Base-by-base conservation (phyloP, 345 rosid species). In the Eucalyptus sp. region DNA sequence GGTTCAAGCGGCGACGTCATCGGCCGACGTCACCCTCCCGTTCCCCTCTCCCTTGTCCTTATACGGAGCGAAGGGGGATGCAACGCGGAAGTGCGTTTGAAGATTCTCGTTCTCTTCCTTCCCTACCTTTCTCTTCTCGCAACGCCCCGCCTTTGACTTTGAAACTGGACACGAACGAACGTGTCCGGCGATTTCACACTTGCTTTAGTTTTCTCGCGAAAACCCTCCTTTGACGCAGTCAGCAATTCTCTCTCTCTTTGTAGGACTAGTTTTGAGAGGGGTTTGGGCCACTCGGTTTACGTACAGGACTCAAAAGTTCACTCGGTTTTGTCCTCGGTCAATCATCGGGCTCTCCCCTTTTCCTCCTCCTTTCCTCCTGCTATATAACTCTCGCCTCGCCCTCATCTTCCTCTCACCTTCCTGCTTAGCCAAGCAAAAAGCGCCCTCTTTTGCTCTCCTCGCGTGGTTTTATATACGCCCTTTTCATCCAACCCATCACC, bases 1-100 rank as follows among this genome's bases (percentile, higher is more conserved):
- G 89, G 93, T 68, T 18, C 8, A 4, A 41, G 13, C 4, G 1
- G 31, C 86, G 60, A 88, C 90, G 86, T 33, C 54, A 49, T 8
- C 80, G 43, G 25, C 6, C 3, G 1, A 33, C 86, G 89, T 91
- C 88, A 89, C 46, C 12, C 8, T 3, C 4, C 10, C 24, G 11
- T 2, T 16, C 29, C 88, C 18, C 4, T 15, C 4, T 15, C 54
- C 1, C 13, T 15, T 6, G 85, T 25, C 24, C 43, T 6, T 6
- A 31, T 24, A 2, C 41, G 68, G 12, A 86, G 20, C 17, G 4
- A 37, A 20, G 7, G 6, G 88, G 80, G 52, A 60, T 41, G 84
- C 88, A 86, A 91, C 93, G 93, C 92, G 93, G 93, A 92, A 90
- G 86, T 11, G 52, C 86, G n/a, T 86, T 88, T 83, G 93, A 91